Evolutionary conservation across 176 grass and related monocot species (phyloP), one percentile per base, ranked within the genome.

Genomic region (Otatea glauca): DNA sequence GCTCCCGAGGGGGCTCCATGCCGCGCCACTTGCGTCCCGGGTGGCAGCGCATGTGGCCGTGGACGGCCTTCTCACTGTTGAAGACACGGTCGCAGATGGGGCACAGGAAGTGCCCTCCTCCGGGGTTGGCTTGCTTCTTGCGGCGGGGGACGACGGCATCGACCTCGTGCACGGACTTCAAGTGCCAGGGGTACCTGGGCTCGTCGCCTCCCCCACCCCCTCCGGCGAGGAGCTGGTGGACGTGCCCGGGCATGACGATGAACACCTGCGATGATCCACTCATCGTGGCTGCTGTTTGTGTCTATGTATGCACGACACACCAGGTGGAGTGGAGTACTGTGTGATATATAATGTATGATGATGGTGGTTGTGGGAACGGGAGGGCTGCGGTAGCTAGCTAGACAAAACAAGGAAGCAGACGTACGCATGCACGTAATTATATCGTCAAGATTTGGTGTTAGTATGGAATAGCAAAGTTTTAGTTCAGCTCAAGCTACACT

Each of bases 41-140:
- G 80, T 89, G 89, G 75, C 64, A 71, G 56, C 92, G 86, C 89
- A 91, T 89, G 75, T 94, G 92, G 0, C 92, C 89, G 50, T 91
- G 89, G 23, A 89, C 29, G 1, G 89, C 92, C 65, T 89, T 94
- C 20, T 32, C 34, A 29, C 44, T 47, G 77, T 18, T 25, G 18
- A 94, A 94, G 12, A 10, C 2, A 8, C 79, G 81, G n/a, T 59
- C 0, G 32, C 92, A 94, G 32, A 91, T 18, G 6, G 89, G 92
- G 61, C 92, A 94, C 0, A 10, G 29, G 58, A 58, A 4, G 50
- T 50, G 10, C 44, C 67, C 7, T 77, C 38, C 7, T 70, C 76
- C 17, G 12, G 60, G 35, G 6, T 32, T 29, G 24, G 37, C 55
- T 18, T 15, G 21, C 70, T 45, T 75, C 16, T 75, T 70, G 34